Base-by-base conservation (phyloP, 208 protist species). In the Crithidia sp. region DNA sequence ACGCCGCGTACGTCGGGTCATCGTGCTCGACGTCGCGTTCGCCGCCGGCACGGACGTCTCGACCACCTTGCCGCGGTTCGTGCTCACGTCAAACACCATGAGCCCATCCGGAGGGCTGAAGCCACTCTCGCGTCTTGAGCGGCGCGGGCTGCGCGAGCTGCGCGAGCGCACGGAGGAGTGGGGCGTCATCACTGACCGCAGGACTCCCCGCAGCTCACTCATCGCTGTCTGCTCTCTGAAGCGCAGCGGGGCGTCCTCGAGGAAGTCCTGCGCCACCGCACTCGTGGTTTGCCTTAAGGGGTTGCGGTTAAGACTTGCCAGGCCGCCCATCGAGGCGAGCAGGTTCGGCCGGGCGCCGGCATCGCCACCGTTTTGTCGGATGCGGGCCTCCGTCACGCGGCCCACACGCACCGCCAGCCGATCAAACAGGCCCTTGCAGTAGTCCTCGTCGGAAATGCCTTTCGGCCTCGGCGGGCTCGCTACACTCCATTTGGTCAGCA, bases 1-100 rank as follows among this genome's bases (percentile, higher is more conserved):
- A 28, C 28, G 28, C 28, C 28, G 28, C 1, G 28, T 28, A 1
- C 28, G 28, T 28, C 28, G 28, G 0, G 28, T 28, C 28, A 28
- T 28, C 28, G 28, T 28, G 28, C 28, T 28, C 28, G 28, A 28
- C 28, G 28, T 28, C 28, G 28, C 28, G 28, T 28, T 28, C 28
- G 28, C 28, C 28, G 28, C 28, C 28, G 28, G 28, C 28, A 28
- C 28, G 28, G 28, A 28, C 28, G 28, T 40, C 19, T 59, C 55
- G 7, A 14, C 28, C 16, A 8, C 28, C 5, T 28, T 7, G 14
- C 6, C 14, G 16, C 55, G 55, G 55, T 28, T 59, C 6, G 9
- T 13, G 55, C 55, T 59, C 16, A 59, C 19, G 28, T 59, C 55
- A 14, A 59, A 59, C 28, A 59, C 55, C 28, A 14, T 59, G 19